These are phyloP conservation scores for Ogataea henricii DNA, from an alignment of 805 yeast genomes.

Conservation along the genomic window DNA sequence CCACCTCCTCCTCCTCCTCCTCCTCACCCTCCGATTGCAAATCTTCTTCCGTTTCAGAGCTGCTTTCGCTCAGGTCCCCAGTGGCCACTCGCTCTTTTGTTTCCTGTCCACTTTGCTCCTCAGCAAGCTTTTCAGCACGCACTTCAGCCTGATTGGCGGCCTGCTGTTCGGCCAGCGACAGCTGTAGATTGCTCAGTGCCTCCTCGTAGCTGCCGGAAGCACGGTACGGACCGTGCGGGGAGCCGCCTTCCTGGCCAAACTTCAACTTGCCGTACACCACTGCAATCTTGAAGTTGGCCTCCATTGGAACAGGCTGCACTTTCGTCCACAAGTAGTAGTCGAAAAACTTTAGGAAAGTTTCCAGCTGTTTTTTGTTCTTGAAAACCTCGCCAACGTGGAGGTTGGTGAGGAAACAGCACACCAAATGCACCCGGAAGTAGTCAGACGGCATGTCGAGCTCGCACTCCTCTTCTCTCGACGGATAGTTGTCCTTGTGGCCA, in stretches of 20 bases:
- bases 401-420: slow-evolving; percentile 44
- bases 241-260: slow-evolving; percentile 24
- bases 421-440: slow-evolving; percentile 69
- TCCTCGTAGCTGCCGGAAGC: slow-evolving; percentile 39
- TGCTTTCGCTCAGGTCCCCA: slow-evolving; percentile 29
- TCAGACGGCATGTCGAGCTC: slow-evolving; percentile 65
- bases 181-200: slow-evolving; percentile 44
- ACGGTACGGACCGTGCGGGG: neutral
- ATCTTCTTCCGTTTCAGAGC: slow-evolving; percentile 24
- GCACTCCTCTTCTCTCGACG: slow-evolving; percentile 43
- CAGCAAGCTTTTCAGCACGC: too few species aligned
- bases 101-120: too few species aligned
- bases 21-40: slow-evolving; percentile 21
- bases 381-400: slow-evolving; percentile 14
- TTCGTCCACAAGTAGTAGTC: slow-evolving; percentile 74
- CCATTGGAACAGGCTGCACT: slow-evolving; percentile 61
- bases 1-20: slow-evolving; percentile 17
- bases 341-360: slow-evolving; percentile 54
- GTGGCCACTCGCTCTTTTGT: too few species aligned
- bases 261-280: slow-evolving; percentile 38
- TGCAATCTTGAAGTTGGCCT: slow-evolving; percentile 52
- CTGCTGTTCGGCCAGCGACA: slow-evolving; percentile 23
- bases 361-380: slow-evolving; percentile 25
- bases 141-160: neutral
- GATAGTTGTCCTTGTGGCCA: slow-evolving; percentile 66